Evolutionary conservation across 1,139 yeast species (phyloP).

Genomic region (Blastobotrys indianensis): DNA sequence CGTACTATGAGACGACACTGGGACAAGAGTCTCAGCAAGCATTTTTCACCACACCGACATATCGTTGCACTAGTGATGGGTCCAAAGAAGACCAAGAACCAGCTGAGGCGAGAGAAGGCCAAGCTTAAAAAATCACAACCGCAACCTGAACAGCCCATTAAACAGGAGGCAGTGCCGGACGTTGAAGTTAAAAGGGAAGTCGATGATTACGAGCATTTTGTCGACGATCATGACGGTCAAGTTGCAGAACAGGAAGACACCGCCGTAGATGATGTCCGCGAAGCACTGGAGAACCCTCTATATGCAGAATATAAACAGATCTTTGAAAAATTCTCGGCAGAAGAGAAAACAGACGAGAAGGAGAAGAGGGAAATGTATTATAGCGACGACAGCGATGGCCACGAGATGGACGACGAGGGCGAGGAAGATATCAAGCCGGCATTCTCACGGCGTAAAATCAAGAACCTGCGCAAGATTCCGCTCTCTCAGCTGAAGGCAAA

Average conservation of each 20-base stretch:
- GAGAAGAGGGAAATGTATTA: constrained; percentile 30
- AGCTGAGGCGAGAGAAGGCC: constrained; percentile 55
- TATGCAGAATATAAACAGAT: constrained; percentile 41
- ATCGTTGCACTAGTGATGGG: background rate
- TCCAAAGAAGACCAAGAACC: constrained; percentile 36
- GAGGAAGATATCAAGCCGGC: constrained; percentile 15
- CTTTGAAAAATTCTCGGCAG: constrained; percentile 40
- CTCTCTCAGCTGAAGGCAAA: constrained; percentile 62
- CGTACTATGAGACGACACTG: background rate
- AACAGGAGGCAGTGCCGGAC: constrained; percentile 6
- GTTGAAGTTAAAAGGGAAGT: constrained; percentile 5
- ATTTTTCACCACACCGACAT: background rate
- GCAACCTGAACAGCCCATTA: constrained; percentile 1
- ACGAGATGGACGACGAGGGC: constrained; percentile 21
- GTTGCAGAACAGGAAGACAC: constrained; percentile 13
- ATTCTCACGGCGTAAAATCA: constrained; percentile 39
- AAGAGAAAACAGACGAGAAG: constrained; percentile 13
- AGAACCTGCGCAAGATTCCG: constrained; percentile 53
- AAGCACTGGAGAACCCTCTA: constrained; percentile 35
- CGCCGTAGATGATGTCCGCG: constrained; percentile 15
- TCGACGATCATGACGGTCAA: constrained; percentile 9
- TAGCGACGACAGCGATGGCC: constrained; percentile 29
- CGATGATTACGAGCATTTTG: constrained; percentile 7
- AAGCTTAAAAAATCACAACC: constrained; percentile 41
- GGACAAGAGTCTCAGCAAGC: background rate